phyloP scores from a whole-genome alignment of 345 rosid species.

The Gossypium stocksii region DNA sequence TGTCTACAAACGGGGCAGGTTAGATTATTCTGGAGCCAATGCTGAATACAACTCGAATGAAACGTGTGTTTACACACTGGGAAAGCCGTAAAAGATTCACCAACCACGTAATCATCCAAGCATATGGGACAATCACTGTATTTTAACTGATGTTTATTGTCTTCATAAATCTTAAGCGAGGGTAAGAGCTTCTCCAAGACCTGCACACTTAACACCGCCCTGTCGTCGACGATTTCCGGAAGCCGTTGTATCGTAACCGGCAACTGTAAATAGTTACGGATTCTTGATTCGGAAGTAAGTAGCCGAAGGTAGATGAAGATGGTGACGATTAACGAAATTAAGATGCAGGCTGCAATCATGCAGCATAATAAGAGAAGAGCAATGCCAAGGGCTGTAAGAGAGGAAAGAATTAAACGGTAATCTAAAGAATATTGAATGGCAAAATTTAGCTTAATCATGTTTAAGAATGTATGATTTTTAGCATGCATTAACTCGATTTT shows the following conservation, averaged over 20 bases:
- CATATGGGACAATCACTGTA: constrained; percentile 31
- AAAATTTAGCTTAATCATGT: not conserved
- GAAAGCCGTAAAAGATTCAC: constrained; percentile 17
- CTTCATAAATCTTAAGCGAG: not conserved
- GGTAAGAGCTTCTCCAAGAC: constrained; percentile 13
- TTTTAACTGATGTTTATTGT: not conserved
- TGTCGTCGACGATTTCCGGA: not conserved
- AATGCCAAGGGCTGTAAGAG: constrained; percentile 1
- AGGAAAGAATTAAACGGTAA: not conserved
- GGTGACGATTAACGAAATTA: not conserved
- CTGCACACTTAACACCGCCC: not conserved
- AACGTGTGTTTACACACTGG: constrained; percentile 28
- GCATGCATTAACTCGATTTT: too few species aligned
- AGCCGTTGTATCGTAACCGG: not conserved
- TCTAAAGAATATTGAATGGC: not conserved
- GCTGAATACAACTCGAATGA: constrained; percentile 10
- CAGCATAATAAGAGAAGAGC: not conserved
- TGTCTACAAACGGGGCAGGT: constrained; percentile 13
- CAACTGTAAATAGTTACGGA: not conserved
- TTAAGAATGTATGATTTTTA: not conserved
- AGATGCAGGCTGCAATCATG: not conserved
- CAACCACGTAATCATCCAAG: constrained; percentile 28
- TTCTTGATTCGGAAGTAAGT: not conserved
- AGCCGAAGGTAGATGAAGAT: constrained; percentile 2
- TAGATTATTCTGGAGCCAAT: constrained; percentile 1